These are phyloP conservation scores for Blastomyces parvus DNA, from an alignment of 2,329 filamentous ascomycete genomes.

Conservation along the genomic window DNA sequence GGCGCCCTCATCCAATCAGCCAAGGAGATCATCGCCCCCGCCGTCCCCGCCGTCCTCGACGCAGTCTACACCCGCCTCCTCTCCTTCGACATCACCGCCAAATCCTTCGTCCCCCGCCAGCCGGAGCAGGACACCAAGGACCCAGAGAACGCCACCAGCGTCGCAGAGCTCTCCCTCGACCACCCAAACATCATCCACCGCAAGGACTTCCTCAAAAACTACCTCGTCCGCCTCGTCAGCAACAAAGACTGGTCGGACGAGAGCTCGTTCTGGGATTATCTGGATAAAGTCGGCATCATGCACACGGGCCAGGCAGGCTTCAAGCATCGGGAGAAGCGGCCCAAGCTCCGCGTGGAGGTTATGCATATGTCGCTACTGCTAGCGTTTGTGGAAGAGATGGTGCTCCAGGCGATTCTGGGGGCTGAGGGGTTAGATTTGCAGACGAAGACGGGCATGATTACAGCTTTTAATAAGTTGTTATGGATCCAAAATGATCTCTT, in stretches of 20 bases:
- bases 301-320: constrained; percentile 23
- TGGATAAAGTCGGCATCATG: constrained; percentile 24
- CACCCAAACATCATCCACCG: constrained; percentile 24
- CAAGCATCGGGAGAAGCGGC: constrained; percentile 20
- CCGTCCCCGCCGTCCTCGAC: constrained; percentile 21
- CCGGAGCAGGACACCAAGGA: constrained; percentile 14
- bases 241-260: constrained; percentile 23
- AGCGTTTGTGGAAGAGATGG: constrained; percentile 23
- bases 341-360: constrained; percentile 22
- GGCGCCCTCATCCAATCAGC: constrained; percentile 20
- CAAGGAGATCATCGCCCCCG: constrained; percentile 20
- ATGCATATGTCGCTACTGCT: constrained; percentile 22
- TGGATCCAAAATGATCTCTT: constrained; percentile 28
- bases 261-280: constrained; percentile 23
- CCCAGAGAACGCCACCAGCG: constrained; percentile 2
- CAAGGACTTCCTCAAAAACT: constrained; percentile 24
- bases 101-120: constrained; percentile 22
- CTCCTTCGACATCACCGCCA: constrained; percentile 24
- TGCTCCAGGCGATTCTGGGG: constrained; percentile 22
- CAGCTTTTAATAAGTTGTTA: constrained; percentile 23
- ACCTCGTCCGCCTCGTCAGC: constrained; percentile 22
- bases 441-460: constrained; percentile 19
- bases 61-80: constrained; percentile 24
- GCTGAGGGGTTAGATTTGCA: constrained; percentile 20
- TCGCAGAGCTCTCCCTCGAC: constrained; percentile 18